These are phyloP conservation scores for Jaapia argillacea DNA, from an alignment of 768 basidiomycete species.

Conservation along the genomic window DNA sequence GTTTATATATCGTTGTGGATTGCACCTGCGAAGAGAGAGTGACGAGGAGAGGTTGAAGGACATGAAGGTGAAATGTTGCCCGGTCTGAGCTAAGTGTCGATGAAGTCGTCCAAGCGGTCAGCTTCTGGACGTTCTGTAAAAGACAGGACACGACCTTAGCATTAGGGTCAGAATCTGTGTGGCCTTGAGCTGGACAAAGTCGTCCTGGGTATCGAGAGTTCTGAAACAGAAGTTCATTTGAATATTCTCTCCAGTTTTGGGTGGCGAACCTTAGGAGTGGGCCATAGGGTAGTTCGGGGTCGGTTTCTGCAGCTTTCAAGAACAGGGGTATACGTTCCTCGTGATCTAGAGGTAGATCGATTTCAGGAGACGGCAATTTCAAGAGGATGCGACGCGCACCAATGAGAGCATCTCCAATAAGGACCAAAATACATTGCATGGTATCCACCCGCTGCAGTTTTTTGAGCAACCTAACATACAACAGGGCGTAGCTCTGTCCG, in stretches of 20 bases:
- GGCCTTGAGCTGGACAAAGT: slow-evolving; percentile 90
- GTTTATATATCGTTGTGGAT: slow-evolving; percentile 48
- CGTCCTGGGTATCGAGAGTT: slow-evolving; percentile 84
- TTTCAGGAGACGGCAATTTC: background rate
- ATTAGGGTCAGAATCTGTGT: slow-evolving; percentile 83
- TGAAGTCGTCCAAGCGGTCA: background rate
- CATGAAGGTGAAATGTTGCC: slow-evolving; percentile 14
- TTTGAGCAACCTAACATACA: slow-evolving; percentile 86
- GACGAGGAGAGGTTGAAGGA: slow-evolving; percentile 24
- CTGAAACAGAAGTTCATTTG: too few relatives aligned
- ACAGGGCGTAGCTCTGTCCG: slow-evolving; percentile 70
- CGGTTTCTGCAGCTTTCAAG: slow-evolving; percentile 45
- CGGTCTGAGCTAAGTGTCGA: slow-evolving; percentile 18
- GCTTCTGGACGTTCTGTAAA: slow-evolving; percentile 5
- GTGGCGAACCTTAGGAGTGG: slow-evolving; percentile 62
- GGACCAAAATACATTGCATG: slow-evolving; percentile 76
- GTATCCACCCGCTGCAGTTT: slow-evolving; percentile 79
- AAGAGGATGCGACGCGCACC: slow-evolving; percentile 33
- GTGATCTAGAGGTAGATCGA: slow-evolving; percentile 46
- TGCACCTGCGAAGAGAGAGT: slow-evolving; percentile 18
- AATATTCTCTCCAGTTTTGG: slow-evolving; percentile 41
- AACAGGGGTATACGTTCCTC: slow-evolving; percentile 82
- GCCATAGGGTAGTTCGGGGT: slow-evolving; percentile 71
- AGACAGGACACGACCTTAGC: slow-evolving; percentile 45
- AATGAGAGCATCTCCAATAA: slow-evolving; percentile 81